phyloP scores from a whole-genome alignment of 2,329 filamentous ascomycete genomes.

The Neofusicoccum ribis region DNA sequence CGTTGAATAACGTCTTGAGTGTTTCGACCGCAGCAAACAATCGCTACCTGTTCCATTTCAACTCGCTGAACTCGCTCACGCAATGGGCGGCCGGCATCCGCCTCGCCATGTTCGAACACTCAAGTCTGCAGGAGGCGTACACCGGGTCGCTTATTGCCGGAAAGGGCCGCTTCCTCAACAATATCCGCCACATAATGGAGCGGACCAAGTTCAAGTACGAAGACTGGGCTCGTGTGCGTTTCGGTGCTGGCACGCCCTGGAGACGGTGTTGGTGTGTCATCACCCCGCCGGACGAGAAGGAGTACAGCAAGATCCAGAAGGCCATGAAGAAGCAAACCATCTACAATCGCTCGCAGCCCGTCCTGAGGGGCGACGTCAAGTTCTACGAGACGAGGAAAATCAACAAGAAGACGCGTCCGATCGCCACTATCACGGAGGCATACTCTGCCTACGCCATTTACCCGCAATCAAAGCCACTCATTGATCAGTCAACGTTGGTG shows the following conservation, averaged over 20 bases:
- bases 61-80: constrained; percentile 85
- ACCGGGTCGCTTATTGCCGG: constrained; percentile 94
- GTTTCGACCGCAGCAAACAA: constrained; percentile 95
- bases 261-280: constrained; percentile 96
- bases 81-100: constrained; percentile 97
- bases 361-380: constrained; percentile 84
- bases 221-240: constrained; percentile 93
- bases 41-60: constrained; percentile 93
- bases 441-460: constrained; percentile 96
- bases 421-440: constrained; percentile 87
- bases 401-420: constrained; percentile 85
- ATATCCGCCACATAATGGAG: constrained; percentile 86
- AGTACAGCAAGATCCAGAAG: constrained; percentile 80
- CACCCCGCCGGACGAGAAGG: constrained; percentile 89
- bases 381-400: constrained; percentile 92
- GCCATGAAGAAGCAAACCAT: constrained; percentile 76
- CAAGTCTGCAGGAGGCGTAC: constrained; percentile 91
- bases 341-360: constrained; percentile 72
- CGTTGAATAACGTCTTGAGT: constrained; percentile 90
- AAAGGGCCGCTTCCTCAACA: constrained; percentile 86
- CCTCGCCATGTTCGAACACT: constrained; percentile 90
- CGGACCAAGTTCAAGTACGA: constrained; percentile 74
- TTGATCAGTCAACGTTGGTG: constrained; percentile 89
- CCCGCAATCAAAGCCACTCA: constrained; percentile 87
- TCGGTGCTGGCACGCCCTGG: constrained; percentile 95